Evolutionary conservation across 768 basidiomycete genomes (phyloP), one percentile per base, ranked within the genome.

Genomic region (Lactarius vividus): DNA sequence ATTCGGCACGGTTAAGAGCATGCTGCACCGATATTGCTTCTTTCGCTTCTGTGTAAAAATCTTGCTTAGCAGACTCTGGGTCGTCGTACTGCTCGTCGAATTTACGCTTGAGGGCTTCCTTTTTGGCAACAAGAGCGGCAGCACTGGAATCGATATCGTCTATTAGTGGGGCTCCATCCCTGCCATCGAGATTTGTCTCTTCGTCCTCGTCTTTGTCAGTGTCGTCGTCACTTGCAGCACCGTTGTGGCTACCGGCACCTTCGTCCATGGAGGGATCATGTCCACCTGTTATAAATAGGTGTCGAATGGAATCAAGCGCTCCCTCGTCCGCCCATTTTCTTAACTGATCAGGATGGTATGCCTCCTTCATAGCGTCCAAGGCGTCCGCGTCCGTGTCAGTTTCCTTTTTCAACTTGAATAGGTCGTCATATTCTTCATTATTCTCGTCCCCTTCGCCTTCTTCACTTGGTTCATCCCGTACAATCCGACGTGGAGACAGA

Each of bases 41-140:
- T 78, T 98, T 99, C 75, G 91, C 88, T 73, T 89, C 86, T 57
- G 88, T 85, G 79, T 97, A 99, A 73, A 97, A 97, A 73, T 94
- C 92, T 74, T 86, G 77, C 71, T 91, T 89, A 63, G 86, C 77
- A 62, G 83, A 81, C 53, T 91, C 89, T 3, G 91, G 90, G 70
- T 95, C 93, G 74, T 97, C 94, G 76, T 98, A 98, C 76, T 96
- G 91, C 71, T 94, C 92, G 76, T 99, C 93, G 74, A 99, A 99
- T 75, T 96, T 96, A 70, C 88, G 87, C 77, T 97, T 97, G 65
- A 98, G 83, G 2, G 83, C 85, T 71, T 92, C 93, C 79, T 98
- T 98, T 79, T 96, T 98, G 35, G 84, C 82, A 10, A 89, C 85
- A 40, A 98, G 86, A 1, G 83, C 80, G 35, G 80, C 79, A 31